A percentile compares a stretch with the other conserved stretches of the same genome.
Conservation (phyloP, 1,284 basidiomycete species). For the Trametes sp. region DNA sequence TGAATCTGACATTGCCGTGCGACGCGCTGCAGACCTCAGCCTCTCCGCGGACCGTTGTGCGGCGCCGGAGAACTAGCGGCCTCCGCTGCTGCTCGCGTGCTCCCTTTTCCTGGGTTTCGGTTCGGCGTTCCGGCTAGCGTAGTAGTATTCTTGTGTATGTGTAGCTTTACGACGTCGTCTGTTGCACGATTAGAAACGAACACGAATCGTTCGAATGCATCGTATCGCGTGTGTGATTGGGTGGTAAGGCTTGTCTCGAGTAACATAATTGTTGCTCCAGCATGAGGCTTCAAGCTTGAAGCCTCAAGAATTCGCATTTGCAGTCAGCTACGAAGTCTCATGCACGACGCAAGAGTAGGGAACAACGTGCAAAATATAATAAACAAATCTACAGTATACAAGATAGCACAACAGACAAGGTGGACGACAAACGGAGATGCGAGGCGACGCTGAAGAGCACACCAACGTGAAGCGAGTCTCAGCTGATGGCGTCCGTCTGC, state of each 20-base stretch:
- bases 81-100: no score
- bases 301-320: no score
- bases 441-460: not conserved
- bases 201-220: not conserved
- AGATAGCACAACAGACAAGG: conserved; percentile 15
- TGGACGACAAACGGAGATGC: not conserved
- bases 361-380: conserved; percentile 3
- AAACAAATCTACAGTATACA: conserved; percentile 13
- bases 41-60: conserved; percentile 41
- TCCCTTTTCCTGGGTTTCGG: not conserved
- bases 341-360: no score
- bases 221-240: no score
- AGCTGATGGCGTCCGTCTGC: conserved; percentile 26
- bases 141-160: conserved; percentile 16
- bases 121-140: conserved; percentile 4
- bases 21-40: conserved; percentile 32
- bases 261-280: no score
- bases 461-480: not conserved
- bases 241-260: no score
- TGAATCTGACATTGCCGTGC: not conserved
- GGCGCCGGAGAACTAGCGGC: conserved; percentile 28
- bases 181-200: conserved; percentile 14
- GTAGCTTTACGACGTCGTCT: not conserved
- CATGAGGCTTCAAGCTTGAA: no score
- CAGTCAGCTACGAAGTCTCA: no score